Evolutionary conservation across 176 grass and related monocot genomes (phyloP).

Genomic region (Phoenix dactylifera): DNA sequence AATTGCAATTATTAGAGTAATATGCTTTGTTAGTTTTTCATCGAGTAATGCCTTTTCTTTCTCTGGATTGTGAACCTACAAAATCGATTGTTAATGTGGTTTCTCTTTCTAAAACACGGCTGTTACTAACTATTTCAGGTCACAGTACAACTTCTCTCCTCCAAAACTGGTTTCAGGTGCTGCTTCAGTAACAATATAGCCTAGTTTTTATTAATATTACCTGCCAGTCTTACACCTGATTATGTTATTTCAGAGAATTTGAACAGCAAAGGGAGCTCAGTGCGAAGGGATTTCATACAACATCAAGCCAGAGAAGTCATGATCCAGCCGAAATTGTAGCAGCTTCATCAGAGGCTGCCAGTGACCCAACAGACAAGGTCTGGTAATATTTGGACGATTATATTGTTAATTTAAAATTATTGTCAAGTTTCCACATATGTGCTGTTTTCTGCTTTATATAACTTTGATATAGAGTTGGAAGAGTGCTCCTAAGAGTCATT

Average conservation of each 20-base stretch:
- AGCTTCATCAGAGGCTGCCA: conserved; percentile 42
- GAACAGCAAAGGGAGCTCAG: conserved; percentile 89
- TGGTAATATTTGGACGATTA: conserved; percentile 17
- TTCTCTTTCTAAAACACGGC: too few relatives aligned
- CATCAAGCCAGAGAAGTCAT: conserved; percentile 61
- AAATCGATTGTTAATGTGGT: too few relatives aligned
- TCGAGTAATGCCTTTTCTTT: too few relatives aligned
- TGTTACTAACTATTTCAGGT: conserved; percentile 36
- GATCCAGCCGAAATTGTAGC: conserved; percentile 44
- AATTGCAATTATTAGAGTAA: neutral
- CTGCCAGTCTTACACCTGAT: conserved; percentile 24
- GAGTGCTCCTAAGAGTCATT: too few relatives aligned
- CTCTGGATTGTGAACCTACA: too few relatives aligned
- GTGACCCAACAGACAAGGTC: conserved; percentile 56
- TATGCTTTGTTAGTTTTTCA: too few relatives aligned
- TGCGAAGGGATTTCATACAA: conserved; percentile 47
- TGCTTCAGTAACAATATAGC: conserved; percentile 4
- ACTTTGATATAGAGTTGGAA: too few relatives aligned
- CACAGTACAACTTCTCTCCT: conserved; percentile 78
- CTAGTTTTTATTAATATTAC: conserved; percentile 11
- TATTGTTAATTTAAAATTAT: neutral
- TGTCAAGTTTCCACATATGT: too few relatives aligned
- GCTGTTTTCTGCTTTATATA: neutral
- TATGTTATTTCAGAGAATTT: conserved; percentile 67
- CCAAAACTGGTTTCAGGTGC: conserved; percentile 98